phyloP scores from a whole-genome alignment of 225 moss, liverwort and hornwort species.

The Sphagnum contortum region DNA sequence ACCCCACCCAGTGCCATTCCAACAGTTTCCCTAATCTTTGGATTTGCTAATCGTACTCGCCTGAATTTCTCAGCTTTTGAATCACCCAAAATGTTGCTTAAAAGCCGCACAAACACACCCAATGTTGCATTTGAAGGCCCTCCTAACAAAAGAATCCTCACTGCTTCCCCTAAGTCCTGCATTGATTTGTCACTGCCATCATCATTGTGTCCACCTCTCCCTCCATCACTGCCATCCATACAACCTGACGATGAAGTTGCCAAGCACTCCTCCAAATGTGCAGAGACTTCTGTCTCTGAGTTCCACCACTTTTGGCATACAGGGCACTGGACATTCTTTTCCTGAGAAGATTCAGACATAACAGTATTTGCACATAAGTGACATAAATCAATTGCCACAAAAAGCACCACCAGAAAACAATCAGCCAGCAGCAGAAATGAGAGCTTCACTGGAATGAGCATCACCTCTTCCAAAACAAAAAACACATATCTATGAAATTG shows the following conservation, averaged over 20 bases:
- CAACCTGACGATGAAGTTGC: not conserved
- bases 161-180: constrained; percentile 29
- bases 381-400: no score
- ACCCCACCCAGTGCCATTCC: constrained; percentile 26
- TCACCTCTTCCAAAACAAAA: no score
- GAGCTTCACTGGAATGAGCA: no score
- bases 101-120: constrained; percentile 17
- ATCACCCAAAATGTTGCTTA: constrained; percentile 18
- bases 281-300: constrained; percentile 29
- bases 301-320: constrained; percentile 33
- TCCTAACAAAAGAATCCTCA: constrained; percentile 26
- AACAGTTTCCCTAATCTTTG: constrained; percentile 22
- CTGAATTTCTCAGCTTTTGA: constrained; percentile 24
- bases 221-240: no score
- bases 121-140: constrained; percentile 17
- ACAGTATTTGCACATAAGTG: no score
- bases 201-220: no score
- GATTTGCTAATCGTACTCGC: constrained; percentile 18
- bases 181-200: constrained; percentile 4
- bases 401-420: no score
- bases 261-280: constrained; percentile 32
- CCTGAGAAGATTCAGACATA: not conserved
- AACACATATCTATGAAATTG: no score
- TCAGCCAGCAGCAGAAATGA: no score
- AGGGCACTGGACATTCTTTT: constrained; percentile 28